A percentile compares a stretch with the other conserved stretches of the same genome.
phyloP scores from a whole-genome alignment of 768 basidiomycete species.

The Candolleomyces aberdarensis region DNA sequence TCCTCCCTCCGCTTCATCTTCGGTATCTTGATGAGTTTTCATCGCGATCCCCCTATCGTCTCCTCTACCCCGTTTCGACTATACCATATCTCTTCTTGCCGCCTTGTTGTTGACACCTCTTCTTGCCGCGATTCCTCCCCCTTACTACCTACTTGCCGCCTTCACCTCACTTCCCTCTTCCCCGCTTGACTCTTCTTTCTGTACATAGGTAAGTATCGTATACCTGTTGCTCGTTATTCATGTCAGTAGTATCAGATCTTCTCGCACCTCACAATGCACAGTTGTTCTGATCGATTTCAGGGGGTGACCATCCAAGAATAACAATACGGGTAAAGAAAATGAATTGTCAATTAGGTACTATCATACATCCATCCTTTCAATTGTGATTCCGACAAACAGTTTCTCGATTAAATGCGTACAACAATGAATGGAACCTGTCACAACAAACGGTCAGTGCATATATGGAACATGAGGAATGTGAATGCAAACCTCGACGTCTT shows the following conservation, averaged over 20 bases:
- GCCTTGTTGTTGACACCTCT: not conserved
- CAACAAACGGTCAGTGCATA: not conserved
- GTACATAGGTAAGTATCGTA: constrained; percentile 16
- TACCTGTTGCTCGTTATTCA: constrained; percentile 8
- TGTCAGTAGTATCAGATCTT: constrained; percentile 17
- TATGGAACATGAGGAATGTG: not conserved
- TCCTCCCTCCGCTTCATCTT: constrained; percentile 4
- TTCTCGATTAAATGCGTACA: constrained; percentile 47
- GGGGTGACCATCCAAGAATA: not conserved
- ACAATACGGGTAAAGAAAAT: not conserved
- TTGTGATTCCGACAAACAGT: not conserved
- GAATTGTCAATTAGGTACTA: not conserved
- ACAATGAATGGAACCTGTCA: constrained; percentile 80
- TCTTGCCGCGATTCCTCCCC: not conserved
- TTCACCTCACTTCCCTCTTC: constrained; percentile 28
- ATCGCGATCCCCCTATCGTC: constrained; percentile 1
- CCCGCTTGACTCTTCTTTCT: constrained; percentile 19
- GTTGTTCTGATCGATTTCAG: constrained; percentile 7
- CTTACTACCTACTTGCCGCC: constrained; percentile 14
- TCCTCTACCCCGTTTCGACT: not conserved
- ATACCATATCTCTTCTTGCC: not conserved
- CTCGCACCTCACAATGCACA: constrained; percentile 2
- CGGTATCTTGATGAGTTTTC: constrained; percentile 10
- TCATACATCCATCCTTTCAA: not conserved
- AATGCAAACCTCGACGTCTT: constrained; percentile 83